Evolutionary conservation across 768 basidiomycete genomes (phyloP), one percentile per base, ranked within the genome.

Genomic region (Strobilomyces confusus): DNA sequence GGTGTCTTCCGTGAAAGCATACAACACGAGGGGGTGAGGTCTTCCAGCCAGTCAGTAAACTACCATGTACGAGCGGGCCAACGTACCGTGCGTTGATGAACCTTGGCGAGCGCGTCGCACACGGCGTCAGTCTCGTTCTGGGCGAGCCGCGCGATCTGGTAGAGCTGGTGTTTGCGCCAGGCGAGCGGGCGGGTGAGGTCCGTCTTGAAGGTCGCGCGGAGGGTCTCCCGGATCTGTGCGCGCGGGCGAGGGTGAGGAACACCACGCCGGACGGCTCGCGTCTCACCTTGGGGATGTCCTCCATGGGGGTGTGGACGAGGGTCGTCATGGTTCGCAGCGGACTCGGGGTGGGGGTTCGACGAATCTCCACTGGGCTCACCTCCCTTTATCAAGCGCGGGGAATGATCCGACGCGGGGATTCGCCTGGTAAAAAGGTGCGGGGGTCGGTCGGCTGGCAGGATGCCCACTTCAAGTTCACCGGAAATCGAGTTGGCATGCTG

Each of bases 111-210:
- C 2, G 69, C 78, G 2, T 77, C 75, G 14, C 73, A 73, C 46
- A 89, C 63, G 4, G 71, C 75, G 4, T 81, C 73, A 4, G 72
- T 60, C 66, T 90, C 84, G n/a, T 87, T 81, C 58, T 87, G 80
- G 22, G 76, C 67, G 69, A 87, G 69, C 22, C 75, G 79, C 23
- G 80, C 83, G 30, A 89, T 74, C 58, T 84, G 82, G 41, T 74
- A 72, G 40, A 90, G 75, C 58, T 91, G 89, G 43, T 79, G 75
- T 49, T 79, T 78, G 15, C 89, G 78, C 77, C 80, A 89, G 54
- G 69, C 67, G 36, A 89, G 59, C 3, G 81, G 69, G n/a, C 72
- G 74, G 0, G 82, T 78, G 36, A 71, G 58, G 4, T 82, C 80
- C 0, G 73, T 58, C n/a, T 66, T 66, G 69, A 87, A 88, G 6